phyloP scores from a whole-genome alignment of 2,329 filamentous ascomycete species.

The Stagonosporopsis rhizophila region DNA sequence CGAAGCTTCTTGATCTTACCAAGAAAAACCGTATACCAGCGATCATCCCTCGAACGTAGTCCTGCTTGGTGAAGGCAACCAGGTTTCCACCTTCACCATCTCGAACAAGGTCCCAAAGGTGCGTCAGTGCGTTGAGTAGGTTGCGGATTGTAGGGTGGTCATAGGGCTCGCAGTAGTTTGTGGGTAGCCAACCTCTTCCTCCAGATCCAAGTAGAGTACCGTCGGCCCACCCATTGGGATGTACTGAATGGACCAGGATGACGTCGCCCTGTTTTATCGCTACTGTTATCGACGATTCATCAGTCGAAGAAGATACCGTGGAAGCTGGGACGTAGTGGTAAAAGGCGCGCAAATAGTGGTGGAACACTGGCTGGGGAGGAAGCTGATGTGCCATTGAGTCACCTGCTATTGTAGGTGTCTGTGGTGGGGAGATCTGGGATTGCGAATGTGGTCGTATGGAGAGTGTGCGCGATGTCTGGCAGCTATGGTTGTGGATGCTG shows the following conservation, averaged over 20 bases:
- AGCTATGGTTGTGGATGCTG: constrained; percentile 32
- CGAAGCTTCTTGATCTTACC: constrained; percentile 61
- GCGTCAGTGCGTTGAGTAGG: constrained; percentile 82
- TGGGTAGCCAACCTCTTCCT: constrained; percentile 91
- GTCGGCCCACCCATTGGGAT: constrained; percentile 98
- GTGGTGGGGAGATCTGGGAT: constrained; percentile 75
- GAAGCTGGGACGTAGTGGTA: constrained; percentile 87
- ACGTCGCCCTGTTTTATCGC: constrained; percentile 90
- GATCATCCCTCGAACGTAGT: constrained; percentile 93
- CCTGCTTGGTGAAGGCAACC: constrained; percentile 84
- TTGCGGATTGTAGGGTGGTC: constrained; percentile 86
- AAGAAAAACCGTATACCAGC: constrained; percentile 89
- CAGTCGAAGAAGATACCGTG: constrained; percentile 79
- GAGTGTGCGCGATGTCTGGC: constrained; percentile 42
- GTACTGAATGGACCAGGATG: constrained; percentile 92
- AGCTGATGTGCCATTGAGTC: constrained; percentile 62
- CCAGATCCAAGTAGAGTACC: constrained; percentile 88
- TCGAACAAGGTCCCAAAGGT: constrained; percentile 90
- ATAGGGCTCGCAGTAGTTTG: constrained; percentile 97
- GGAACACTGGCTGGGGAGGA: constrained; percentile 72
- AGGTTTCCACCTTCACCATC: constrained; percentile 78
- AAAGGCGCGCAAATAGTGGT: constrained; percentile 93
- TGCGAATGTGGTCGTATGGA: constrained; percentile 43
- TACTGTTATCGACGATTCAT: constrained; percentile 70
- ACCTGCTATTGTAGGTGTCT: constrained; percentile 72